Conservation (phyloP, 768 basidiomycete species). For the Roridomyces roridus region DNA sequence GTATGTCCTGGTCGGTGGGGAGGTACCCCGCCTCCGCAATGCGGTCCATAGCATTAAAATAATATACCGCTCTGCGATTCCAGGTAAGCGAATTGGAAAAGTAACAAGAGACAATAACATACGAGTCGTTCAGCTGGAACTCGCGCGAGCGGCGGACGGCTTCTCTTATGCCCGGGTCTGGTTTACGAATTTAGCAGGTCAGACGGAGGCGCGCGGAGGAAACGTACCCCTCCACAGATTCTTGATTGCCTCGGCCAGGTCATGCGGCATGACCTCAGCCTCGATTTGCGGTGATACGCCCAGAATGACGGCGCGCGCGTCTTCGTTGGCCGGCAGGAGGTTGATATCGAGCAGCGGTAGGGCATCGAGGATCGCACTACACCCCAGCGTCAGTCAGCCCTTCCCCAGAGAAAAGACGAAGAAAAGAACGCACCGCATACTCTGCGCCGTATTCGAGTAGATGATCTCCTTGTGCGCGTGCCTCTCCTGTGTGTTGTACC, state of each 20-base stretch:
- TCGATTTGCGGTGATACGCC: conserved; percentile 81
- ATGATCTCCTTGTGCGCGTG: conserved; percentile 97
- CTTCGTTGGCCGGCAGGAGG: conserved; percentile 73
- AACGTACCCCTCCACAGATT: conserved; percentile 67
- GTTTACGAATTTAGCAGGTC: too few species aligned
- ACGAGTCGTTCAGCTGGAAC: conserved; percentile 98
- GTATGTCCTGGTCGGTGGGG: conserved; percentile 95
- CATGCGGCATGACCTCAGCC: conserved; percentile 72
- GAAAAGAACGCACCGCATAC: conserved; percentile 73
- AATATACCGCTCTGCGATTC: conserved; percentile 93
- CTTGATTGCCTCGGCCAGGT: conserved; percentile 79
- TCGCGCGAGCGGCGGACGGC: conserved; percentile 88
- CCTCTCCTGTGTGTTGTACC: conserved; percentile 86
- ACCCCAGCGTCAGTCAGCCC: background rate
- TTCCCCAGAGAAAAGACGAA: background rate
- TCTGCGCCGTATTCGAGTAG: conserved; percentile 91
- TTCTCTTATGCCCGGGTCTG: conserved; percentile 75
- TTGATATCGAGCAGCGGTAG: conserved; percentile 83
- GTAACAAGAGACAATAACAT: too few species aligned
- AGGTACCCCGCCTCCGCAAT: conserved; percentile 80
- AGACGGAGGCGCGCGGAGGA: too few species aligned
- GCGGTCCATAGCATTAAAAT: conserved; percentile 90
- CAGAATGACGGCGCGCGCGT: conserved; percentile 70
- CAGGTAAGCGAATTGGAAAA: too few species aligned
- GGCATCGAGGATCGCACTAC: conserved; percentile 89